Evolutionary conservation across 2,329 filamentous ascomycete species (phyloP), one percentile per base, ranked within the genome.

Genomic region (Xylariaceae sp.): DNA sequence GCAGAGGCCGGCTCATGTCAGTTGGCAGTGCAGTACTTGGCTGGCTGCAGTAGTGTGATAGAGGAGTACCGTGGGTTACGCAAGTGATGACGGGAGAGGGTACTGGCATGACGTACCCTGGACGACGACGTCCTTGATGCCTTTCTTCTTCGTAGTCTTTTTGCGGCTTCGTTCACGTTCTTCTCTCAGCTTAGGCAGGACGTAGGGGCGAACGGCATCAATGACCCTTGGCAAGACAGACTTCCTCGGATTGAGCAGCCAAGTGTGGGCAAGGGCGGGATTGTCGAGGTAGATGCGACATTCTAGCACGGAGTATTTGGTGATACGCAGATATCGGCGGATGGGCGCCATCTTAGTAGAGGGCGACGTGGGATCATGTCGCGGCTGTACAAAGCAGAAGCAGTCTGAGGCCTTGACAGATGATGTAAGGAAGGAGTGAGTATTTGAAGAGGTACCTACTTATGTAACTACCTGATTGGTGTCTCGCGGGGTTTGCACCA

Each of bases 281-380:
- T 91, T 90, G 51, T 97, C 91, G 35, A 96, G 81, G 65, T 97
- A 97, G 53, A 98, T 93, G 51, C 90, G 89, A 50, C 88, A 89
- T 74, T 98, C 93, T n/a, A 98, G 77, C 24, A 96, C 89, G 4
- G 91, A 95, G 64, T 89, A 87, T 61, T 91, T 90, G 41, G 87
- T 91, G 54, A 97, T 95, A 39, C 91, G 81, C 41, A 97, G 75
- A 62, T 97, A 96, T 55, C 90, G 81, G 44, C 90, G 82, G 36
- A 95, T 80, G 9, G 90, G 90, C 11, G 89, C 85, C 90, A 96
- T 96, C 33, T 6, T 26, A 18, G n/a, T 50, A 22, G 26, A 12
- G 28, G 24, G 39, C 37, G 17, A 35, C 11, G 22, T 11, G 6
- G 11, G 22, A 34, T 39, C 47, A 52, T 53, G 16, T 50, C 47